Percentiles rank a stretch among this genome's conserved stretches.
Evolutionary conservation across 2,329 filamentous ascomycete genomes (phyloP).

Genomic region (Epicoccum sorghinum): DNA sequence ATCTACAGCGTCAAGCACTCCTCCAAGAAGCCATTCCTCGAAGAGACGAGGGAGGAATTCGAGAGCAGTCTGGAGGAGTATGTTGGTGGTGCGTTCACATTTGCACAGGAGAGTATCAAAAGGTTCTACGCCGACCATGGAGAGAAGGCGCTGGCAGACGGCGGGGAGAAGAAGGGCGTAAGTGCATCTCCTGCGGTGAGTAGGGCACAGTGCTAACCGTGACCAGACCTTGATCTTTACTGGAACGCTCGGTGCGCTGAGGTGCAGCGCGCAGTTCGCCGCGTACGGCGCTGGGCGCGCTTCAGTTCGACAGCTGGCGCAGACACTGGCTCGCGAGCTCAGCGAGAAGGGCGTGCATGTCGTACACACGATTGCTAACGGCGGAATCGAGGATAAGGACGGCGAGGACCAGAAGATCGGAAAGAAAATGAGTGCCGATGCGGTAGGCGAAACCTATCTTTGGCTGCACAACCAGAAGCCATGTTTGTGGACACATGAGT

Average conservation of each 20-base stretch:
- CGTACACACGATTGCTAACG: conserved; percentile 65
- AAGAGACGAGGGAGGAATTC: conserved; percentile 57
- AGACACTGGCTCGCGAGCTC: conserved; percentile 63
- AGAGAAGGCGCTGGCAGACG: conserved; percentile 53
- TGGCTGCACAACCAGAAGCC: conserved; percentile 57
- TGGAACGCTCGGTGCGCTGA: conserved; percentile 60
- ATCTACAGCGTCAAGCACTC: conserved; percentile 64
- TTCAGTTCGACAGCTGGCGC: conserved; percentile 61
- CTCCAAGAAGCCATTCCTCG: conserved; percentile 61
- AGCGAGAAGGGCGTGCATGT: conserved; percentile 63
- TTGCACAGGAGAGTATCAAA: conserved; percentile 60
- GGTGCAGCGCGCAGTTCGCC: conserved; percentile 61
- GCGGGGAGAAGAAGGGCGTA: conserved; percentile 59
- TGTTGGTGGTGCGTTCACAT: conserved; percentile 62
- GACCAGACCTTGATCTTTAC: conserved; percentile 61
- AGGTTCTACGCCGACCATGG: conserved; percentile 61
- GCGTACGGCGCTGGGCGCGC: conserved; percentile 62
- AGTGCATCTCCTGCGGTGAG: conserved; percentile 2
- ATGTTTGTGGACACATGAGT: conserved; percentile 60
- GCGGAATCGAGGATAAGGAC: conserved; percentile 59
- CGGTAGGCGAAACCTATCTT: conserved; percentile 63
- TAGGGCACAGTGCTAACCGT: not conserved
- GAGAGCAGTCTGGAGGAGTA: conserved; percentile 57
- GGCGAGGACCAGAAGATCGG: conserved; percentile 56
- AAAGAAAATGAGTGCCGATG: conserved; percentile 64